Evolutionary conservation across 1,284 basidiomycete species (phyloP), one percentile per base, ranked within the genome.

Genomic region (Moesziomyces parantarcticus): DNA sequence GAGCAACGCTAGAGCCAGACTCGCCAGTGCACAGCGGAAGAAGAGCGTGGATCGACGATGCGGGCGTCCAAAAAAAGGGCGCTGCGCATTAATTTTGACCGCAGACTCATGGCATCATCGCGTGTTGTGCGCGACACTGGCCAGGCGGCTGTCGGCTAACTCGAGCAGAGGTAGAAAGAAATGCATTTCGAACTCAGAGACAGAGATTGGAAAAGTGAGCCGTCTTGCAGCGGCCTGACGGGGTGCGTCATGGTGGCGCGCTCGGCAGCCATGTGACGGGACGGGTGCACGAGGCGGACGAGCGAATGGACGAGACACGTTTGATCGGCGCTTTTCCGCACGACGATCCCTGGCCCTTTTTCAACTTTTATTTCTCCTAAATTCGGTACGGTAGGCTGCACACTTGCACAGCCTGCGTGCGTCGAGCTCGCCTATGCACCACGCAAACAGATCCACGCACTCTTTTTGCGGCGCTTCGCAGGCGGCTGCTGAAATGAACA

Each of bases 381-480:
- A 32, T 32, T 21, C 21, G 41, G 41, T 13, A 43, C n/a, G 11
- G 16, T 10, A 20, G 29, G 29, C 29, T 32, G 29, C 13, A 13
- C 29, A 32, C 6, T 9, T 3, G 11, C n/a, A 13, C 43, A 11
- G 43, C 22, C 41, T 10, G 21, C 9, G 43, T 25, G 43, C 22
- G 23, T 23, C 18, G 21, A 20, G 50, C 50, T 52, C 50, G 50
- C 41, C 26, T 52, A 41, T 52, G 50, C 50, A 52, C 29, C 10
- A 29, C 50, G 25, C 50, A 52, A 52, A 52, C 50, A 52, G 50
- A 52, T 20, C 39, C 25, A 18, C 50, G 22, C 50, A 42, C 21
- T 23, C 29, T 32, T 32, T 32, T 11, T 7, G 40, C 23, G 29
- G 36, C 40, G 40, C 47, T 13, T 25, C 29, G 29, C 41, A 29